Conservation (phyloP, 1,284 basidiomycete species). For the Cryptococcus floricola region DNA sequence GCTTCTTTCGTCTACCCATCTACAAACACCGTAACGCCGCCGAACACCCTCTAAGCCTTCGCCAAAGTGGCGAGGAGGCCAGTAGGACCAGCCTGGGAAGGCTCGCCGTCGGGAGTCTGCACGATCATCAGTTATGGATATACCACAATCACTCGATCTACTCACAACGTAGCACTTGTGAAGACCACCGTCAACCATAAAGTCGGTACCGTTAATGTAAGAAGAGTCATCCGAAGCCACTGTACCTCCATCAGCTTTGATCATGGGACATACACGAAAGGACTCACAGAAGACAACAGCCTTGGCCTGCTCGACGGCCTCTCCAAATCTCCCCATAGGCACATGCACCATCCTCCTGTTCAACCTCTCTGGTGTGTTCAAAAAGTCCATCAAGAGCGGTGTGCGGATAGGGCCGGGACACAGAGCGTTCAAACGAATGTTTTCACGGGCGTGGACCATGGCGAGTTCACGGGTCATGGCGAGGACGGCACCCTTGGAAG, state of each 20-base stretch:
- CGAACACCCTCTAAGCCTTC: neutral
- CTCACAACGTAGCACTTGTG: constrained; percentile 75
- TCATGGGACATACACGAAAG: neutral
- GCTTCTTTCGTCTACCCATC: too few species aligned
- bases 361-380: constrained; percentile 94
- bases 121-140: neutral
- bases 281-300: constrained; percentile 82
- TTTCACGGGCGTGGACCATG: constrained; percentile 90
- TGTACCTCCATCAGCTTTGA: constrained; percentile 10
- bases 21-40: too few species aligned
- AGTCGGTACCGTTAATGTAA: constrained; percentile 74
- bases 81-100: constrained; percentile 4
- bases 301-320: constrained; percentile 89
- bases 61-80: constrained; percentile 11
- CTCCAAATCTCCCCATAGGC: constrained; percentile 95
- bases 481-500: constrained; percentile 75
- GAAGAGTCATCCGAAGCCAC: constrained; percentile 53
- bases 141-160: neutral
- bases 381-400: constrained; percentile 94
- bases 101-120: constrained; percentile 18
- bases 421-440: constrained; percentile 89
- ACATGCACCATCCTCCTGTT: constrained; percentile 85
- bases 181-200: constrained; percentile 88
- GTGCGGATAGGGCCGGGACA: constrained; percentile 93
- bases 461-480: constrained; percentile 97